phyloP scores from a whole-genome alignment of 768 basidiomycete species.

The Hydnomerulius pinastri region DNA sequence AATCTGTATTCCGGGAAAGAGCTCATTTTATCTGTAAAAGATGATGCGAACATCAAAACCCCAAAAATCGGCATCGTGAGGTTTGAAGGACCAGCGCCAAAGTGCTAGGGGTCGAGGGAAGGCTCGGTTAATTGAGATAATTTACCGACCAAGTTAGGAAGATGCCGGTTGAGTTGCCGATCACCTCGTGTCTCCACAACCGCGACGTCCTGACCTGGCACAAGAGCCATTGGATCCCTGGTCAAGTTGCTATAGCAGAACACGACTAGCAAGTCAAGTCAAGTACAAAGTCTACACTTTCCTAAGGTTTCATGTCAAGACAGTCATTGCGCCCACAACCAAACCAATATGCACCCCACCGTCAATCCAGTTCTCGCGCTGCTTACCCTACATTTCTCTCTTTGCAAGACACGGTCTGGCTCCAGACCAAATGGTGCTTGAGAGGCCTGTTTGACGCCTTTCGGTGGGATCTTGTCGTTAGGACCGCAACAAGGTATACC shows the following conservation, averaged over 20 bases:
- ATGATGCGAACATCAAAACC: too few species aligned
- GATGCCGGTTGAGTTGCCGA: conserved; percentile 17
- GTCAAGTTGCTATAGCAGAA: background rate
- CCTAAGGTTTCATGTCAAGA: conserved; percentile 30
- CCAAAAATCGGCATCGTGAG: too few species aligned
- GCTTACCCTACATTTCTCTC: conserved; percentile 74
- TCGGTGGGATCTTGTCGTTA: conserved; percentile 67
- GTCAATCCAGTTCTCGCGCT: conserved; percentile 42
- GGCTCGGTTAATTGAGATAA: background rate
- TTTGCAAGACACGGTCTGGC: conserved; percentile 53
- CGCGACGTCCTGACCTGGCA: background rate
- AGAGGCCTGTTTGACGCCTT: conserved; percentile 70
- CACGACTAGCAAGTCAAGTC: conserved; percentile 14
- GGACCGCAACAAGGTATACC: conserved; percentile 57
- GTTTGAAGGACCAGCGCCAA: too few species aligned
- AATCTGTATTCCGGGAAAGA: too few species aligned
- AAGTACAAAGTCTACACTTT: too few species aligned
- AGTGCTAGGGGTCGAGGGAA: conserved; percentile 10
- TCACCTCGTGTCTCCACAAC: conserved; percentile 2
- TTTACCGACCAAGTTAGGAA: conserved; percentile 6
- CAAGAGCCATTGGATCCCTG: too few species aligned
- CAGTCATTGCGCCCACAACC: conserved; percentile 23
- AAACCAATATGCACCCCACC: conserved; percentile 24
- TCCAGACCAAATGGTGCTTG: conserved; percentile 62
- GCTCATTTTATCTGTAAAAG: too few species aligned